Base-by-base conservation (phyloP, 2,329 filamentous ascomycete genomes). In the Aspergillus vadensis region DNA sequence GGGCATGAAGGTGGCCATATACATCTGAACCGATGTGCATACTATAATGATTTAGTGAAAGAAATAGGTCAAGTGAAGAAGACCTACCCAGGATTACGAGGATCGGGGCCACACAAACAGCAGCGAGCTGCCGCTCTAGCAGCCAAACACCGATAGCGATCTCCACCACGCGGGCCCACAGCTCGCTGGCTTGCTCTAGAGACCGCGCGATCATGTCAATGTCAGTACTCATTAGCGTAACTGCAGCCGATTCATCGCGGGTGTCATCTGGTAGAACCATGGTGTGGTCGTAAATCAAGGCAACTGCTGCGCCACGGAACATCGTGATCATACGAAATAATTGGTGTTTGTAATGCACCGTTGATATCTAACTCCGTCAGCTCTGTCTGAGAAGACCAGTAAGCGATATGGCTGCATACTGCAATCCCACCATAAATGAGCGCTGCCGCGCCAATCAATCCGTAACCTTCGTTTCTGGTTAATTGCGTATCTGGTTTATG, bases 361-460 rank as follows among this genome's bases (percentile, higher is more conserved):
- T 73, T 3, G 69, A 57, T 38, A 58, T 55, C 55, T 61, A 14
- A 9, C 4, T 57, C 12, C 1, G 43, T 49, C 19, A 57, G 32
- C 3, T 9, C 8, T 30, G 10, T 12, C 19, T 5, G 17, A 15
- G 5, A 25, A 36, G 32, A 14, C 15, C 8, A 38, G 5, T 27
- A 23, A 12, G 25, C 17, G 15, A 19, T 43, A 5, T 9, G 6
- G 6, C 39, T 17, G 49, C 54, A 67, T 12, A 79, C 72, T 5
- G 74, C 76, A 25, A 77, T 73, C 0, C 75, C 76, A 17, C 74
- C 38, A 57, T 80, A 80, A 2, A 77, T 69, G 4, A 79, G 62
- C 6, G 67, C 67, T 47, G 74, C 75, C 2, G 77, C 76, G 9
- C 68, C 76, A 44, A 77, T 72, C 5, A 80, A 64, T 1, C 72